These are phyloP conservation scores for Scedosporium boydii DNA, from an alignment of 2,329 filamentous ascomycete species.

Conservation along the genomic window DNA sequence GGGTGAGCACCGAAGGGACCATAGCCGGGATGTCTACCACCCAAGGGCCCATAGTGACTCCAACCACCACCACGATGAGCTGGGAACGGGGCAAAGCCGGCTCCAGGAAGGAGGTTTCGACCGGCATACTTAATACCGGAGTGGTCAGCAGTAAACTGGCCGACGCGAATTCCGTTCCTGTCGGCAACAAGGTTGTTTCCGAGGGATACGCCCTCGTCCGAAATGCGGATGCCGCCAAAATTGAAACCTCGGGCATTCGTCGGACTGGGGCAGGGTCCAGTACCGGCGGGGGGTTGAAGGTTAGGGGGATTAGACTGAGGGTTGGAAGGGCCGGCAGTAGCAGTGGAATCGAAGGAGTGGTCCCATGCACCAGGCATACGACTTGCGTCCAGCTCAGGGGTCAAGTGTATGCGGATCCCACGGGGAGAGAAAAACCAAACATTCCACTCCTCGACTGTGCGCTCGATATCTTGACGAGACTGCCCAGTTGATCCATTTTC, in stretches of 20 bases:
- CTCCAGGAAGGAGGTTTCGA: slow-evolving; percentile 1
- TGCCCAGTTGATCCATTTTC: slow-evolving; percentile 10
- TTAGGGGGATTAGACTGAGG: neutral
- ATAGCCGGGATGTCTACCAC: neutral
- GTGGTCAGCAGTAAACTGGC: slow-evolving; percentile 30
- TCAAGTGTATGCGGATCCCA: slow-evolving; percentile 31
- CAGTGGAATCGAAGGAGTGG: slow-evolving; percentile 15
- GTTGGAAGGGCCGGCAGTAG: neutral
- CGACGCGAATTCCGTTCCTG: slow-evolving; percentile 34
- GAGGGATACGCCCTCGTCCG: slow-evolving; percentile 31
- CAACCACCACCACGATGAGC: neutral
- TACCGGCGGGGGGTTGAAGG: neutral
- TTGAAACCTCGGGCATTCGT: slow-evolving; percentile 13
- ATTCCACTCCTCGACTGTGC: slow-evolving; percentile 45
- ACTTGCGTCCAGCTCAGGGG: slow-evolving; percentile 12
- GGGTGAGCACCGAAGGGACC: slow-evolving; percentile 9
- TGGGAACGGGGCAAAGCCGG: neutral
- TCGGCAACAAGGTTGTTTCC: slow-evolving; percentile 34
- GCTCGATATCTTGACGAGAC: slow-evolving; percentile 20
- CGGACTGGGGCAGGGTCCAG: neutral
- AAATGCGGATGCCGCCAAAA: slow-evolving; percentile 28
- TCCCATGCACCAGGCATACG: slow-evolving; percentile 24
- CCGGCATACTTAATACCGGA: slow-evolving; percentile 23
- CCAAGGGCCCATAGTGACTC: neutral
- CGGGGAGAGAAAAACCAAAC: slow-evolving; percentile 44